These are phyloP conservation scores for Ceratocystis harringtonii DNA, from an alignment of 2,329 filamentous ascomycete species.

Conservation along the genomic window DNA sequence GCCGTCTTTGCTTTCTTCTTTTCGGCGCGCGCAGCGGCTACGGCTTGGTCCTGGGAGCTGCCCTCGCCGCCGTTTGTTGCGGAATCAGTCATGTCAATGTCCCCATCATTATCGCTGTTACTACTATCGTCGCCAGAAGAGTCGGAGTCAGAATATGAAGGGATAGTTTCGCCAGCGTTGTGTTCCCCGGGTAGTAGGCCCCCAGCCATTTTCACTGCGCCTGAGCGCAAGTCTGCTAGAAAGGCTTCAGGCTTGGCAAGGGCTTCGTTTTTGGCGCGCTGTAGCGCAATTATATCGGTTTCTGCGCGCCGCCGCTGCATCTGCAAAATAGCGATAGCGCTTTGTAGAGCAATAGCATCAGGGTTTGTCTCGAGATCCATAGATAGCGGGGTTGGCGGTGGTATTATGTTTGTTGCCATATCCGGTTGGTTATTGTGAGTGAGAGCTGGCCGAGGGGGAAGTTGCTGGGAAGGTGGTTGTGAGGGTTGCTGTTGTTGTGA, in stretches of 20 bases:
- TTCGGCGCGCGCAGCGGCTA: background rate
- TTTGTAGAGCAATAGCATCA: conserved; percentile 74
- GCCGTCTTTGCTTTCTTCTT: conserved; percentile 18
- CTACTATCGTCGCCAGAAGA: conserved; percentile 21
- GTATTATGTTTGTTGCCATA: conserved; percentile 24
- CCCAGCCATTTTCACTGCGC: conserved; percentile 37
- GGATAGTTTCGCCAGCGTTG: conserved; percentile 10
- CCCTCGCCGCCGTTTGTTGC: conserved; percentile 19
- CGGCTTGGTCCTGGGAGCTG: conserved; percentile 14
- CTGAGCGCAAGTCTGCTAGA: conserved; percentile 48
- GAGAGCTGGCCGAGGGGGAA: conserved; percentile 27
- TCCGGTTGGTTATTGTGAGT: conserved; percentile 33
- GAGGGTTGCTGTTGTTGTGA: conserved; percentile 1
- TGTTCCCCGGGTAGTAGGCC: conserved; percentile 19
- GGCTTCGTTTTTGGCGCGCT: conserved; percentile 55
- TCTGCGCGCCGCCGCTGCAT: conserved; percentile 67
- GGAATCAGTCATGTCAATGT: background rate
- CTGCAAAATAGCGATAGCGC: conserved; percentile 74
- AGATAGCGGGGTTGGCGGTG: conserved; percentile 35
- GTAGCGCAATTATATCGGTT: conserved; percentile 57
- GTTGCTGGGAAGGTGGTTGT: conserved; percentile 17
- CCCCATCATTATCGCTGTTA: conserved; percentile 22
- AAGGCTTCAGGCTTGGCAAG: conserved; percentile 58
- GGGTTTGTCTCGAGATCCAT: conserved; percentile 53
- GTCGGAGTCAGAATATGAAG: conserved; percentile 19